These are phyloP conservation scores for Echites panduratus DNA, from an alignment of 257 asterid genomes.

Conservation along the genomic window DNA sequence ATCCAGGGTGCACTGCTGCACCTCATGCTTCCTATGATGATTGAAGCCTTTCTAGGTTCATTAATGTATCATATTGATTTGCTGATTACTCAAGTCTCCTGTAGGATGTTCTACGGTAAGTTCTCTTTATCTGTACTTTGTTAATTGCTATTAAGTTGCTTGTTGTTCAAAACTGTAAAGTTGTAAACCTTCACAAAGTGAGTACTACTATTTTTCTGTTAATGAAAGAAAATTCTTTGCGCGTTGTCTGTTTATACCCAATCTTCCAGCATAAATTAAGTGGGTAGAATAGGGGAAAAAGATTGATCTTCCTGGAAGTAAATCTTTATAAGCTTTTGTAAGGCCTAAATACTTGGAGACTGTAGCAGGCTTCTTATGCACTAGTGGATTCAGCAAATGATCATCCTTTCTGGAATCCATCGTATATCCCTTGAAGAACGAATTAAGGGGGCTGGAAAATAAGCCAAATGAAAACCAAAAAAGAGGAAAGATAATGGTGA, in stretches of 20 bases:
- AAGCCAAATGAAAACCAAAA: background rate
- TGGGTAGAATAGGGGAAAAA: background rate
- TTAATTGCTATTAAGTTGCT: background rate
- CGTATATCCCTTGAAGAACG: background rate
- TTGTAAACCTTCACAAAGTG: background rate
- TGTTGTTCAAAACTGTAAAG: background rate
- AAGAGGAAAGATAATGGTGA: background rate
- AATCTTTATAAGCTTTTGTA: background rate
- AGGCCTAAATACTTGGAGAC: background rate
- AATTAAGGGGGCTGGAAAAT: background rate
- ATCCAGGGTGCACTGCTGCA: slow-evolving; percentile 81
- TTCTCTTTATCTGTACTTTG: background rate
- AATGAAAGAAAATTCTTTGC: background rate
- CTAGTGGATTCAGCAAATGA: background rate
- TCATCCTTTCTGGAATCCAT: background rate
- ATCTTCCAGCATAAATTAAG: background rate
- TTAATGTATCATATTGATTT: background rate
- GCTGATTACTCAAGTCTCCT: background rate
- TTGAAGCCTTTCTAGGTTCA: slow-evolving; percentile 24
- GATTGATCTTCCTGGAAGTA: too few species aligned
- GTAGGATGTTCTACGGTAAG: background rate
- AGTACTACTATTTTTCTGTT: background rate
- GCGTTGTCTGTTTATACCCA: background rate
- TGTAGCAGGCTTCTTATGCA: background rate
- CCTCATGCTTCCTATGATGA: slow-evolving; percentile 92